Conservation (phyloP, 2,329 filamentous ascomycete genomes). For the Trichoderma harzianum region DNA sequence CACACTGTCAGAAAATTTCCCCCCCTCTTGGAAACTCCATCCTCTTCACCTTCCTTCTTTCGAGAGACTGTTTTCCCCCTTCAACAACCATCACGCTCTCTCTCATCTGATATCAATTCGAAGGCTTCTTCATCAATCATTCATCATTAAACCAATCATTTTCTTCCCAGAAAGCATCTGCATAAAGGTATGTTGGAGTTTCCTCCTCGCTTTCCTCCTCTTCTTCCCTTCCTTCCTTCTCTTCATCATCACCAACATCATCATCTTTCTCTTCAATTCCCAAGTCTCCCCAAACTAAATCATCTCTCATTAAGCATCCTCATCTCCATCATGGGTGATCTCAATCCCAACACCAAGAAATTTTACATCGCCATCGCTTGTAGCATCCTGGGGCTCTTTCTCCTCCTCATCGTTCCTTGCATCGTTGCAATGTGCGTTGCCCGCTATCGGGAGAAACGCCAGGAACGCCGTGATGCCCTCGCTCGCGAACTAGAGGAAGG, state of each 20-base stretch:
- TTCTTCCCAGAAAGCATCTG: background rate
- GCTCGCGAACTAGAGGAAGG: background rate
- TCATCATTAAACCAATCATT: background rate
- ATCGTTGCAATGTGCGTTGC: constrained; percentile 1
- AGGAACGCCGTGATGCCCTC: background rate
- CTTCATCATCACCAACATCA: background rate
- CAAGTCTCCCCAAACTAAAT: background rate
- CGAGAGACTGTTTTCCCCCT: background rate
- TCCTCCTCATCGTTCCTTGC: constrained; percentile 1
- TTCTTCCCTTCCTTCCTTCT: background rate
- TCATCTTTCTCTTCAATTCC: background rate
- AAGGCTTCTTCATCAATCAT: background rate
- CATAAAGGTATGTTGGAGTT: background rate
- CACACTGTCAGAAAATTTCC: background rate
- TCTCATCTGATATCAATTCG: background rate
- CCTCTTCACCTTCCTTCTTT: background rate
- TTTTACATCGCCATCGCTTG: background rate
- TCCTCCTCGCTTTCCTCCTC: background rate
- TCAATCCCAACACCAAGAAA: background rate
- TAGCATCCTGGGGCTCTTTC: background rate
- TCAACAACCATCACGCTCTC: background rate
- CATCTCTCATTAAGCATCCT: background rate
- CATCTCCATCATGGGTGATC: background rate
- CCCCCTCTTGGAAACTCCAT: background rate
- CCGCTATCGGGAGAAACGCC: constrained; percentile 7